Evolutionary conservation across 352 stramenopile genomes (phyloP), one percentile per base, ranked within the genome.

Genomic region (Phytophthora ramorum): DNA sequence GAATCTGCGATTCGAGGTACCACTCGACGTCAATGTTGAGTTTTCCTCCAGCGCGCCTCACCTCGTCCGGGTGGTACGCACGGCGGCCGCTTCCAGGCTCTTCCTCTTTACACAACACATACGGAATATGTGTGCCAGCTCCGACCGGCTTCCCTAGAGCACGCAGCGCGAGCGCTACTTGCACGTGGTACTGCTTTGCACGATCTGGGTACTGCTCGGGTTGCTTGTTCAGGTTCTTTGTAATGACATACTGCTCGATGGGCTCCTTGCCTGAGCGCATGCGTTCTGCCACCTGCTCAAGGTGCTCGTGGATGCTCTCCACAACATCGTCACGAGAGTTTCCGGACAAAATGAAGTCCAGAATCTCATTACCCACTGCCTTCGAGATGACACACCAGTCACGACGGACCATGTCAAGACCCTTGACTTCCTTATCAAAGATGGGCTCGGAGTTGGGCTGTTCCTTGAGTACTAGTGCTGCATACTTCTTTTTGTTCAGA

Each of bases 401-500:
- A 55, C 88, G 88, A 60, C 98, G 93, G 49, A 99, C 98, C 56
- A 99, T 89, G 76, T 99, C 98, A 32, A 98, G 83, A 79, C 97
- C 98, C 75, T 99, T 99, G 41, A 98, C 97, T 75, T 99, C 98
- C 61, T 98, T 98, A 35, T 98, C 87, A 54, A 96, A 97, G n/a
- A 63, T 63, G 8, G 77, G 71, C 30, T 91, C 78, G 22, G 66
- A 60, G n/a, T 84, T 77, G 9, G 70, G 64, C 14, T 66, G 69
- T 63, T 99, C 90, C 17, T 98, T 93, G 7, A 99, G 83, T 10
- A 98, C 96, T 2, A 99, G 75, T 24, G 98, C 98, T 1, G 98
- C 98, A 75, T 99, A 99, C 77, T 99, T 99, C 78, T 99, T 99
- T 82, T 99, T 99, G 81, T 99, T 99, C 26, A 99, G 89, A 44